Percentiles rank a stretch among this genome's conserved stretches.
These are phyloP conservation scores for Eucalyptus albens DNA, from an alignment of 345 rosid genomes.

Conservation along the genomic window DNA sequence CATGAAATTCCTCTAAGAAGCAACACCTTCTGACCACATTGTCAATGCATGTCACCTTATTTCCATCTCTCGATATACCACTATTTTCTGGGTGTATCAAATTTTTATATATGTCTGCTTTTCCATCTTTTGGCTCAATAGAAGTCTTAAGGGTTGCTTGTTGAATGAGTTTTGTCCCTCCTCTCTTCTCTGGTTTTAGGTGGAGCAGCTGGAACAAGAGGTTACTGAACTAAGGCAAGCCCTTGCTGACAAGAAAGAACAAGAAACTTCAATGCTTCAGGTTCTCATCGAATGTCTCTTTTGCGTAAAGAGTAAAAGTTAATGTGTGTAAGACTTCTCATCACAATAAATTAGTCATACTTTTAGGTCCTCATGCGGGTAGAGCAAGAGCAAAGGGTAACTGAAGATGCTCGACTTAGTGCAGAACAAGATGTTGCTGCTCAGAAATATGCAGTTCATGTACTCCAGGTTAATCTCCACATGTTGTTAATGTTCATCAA, in stretches of 20 bases:
- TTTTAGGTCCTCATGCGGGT: slow-evolving; percentile 71
- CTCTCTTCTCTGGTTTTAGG: slow-evolving; percentile 14
- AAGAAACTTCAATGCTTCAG: slow-evolving; percentile 83
- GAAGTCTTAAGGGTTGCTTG: neutral
- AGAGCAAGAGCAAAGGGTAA: slow-evolving; percentile 78
- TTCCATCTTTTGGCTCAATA: neutral
- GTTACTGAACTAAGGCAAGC: slow-evolving; percentile 34
- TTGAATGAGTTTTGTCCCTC: neutral
- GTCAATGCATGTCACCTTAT: neutral
- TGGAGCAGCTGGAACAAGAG: slow-evolving; percentile 72
- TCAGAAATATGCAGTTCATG: slow-evolving; percentile 43
- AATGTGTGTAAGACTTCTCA: neutral
- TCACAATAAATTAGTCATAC: neutral
- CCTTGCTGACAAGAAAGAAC: slow-evolving; percentile 76
- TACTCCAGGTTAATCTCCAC: slow-evolving; percentile 51
- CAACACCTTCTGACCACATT: neutral
- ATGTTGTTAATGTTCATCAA: neutral
- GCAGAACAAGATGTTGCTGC: slow-evolving; percentile 80
- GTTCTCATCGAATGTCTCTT: slow-evolving; percentile 8
- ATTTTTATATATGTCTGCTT: neutral
- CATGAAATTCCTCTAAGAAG: neutral
- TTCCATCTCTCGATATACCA: neutral
- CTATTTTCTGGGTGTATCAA: neutral
- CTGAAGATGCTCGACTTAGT: slow-evolving; percentile 76
- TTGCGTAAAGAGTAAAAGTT: neutral